Evolutionary conservation across 2,329 filamentous ascomycete species (phyloP).

Genomic region (Fusarium longipes): DNA sequence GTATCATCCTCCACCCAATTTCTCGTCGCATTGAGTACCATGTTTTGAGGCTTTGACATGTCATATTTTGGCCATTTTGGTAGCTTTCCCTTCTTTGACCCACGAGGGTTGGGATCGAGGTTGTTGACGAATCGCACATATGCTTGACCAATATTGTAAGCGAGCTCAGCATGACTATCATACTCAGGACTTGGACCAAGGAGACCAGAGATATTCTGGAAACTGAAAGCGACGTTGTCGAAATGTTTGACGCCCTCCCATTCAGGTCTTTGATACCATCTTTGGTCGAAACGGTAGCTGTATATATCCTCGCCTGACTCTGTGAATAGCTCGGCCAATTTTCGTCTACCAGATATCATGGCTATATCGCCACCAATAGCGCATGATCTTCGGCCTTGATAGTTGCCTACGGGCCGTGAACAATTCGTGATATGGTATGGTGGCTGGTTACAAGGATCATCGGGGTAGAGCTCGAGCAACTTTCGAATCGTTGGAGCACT

Average conservation of each 20-base stretch:
- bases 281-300: slow-evolving; percentile 63
- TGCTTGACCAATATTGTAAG: slow-evolving; percentile 53
- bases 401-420: slow-evolving; percentile 31
- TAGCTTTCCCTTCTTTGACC: slow-evolving; percentile 39
- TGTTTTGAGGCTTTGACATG: slow-evolving; percentile 54
- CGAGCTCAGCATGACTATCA: slow-evolving; percentile 52
- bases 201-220: slow-evolving; percentile 61
- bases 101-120: slow-evolving; percentile 55
- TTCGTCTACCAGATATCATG: slow-evolving; percentile 60
- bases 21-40: slow-evolving; percentile 58
- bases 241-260: slow-evolving; percentile 60
- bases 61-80: slow-evolving; percentile 58
- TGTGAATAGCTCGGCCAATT: slow-evolving; percentile 57
- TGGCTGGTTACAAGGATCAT: slow-evolving; percentile 59
- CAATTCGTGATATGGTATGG: slow-evolving; percentile 49
- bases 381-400: slow-evolving; percentile 58
- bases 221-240: slow-evolving; percentile 62
- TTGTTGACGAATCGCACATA: slow-evolving; percentile 58
- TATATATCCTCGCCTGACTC: slow-evolving; percentile 52
- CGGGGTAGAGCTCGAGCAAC: slow-evolving; percentile 60
- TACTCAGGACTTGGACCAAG: slow-evolving; percentile 59
- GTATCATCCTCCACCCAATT: slow-evolving; percentile 60
- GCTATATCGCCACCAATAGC: slow-evolving; percentile 61
- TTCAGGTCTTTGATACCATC: slow-evolving; percentile 54
- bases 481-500: slow-evolving; percentile 57